Evolutionary conservation across 352 stramenopile genomes (phyloP).

Genomic region (Pythium sukuiense): DNA sequence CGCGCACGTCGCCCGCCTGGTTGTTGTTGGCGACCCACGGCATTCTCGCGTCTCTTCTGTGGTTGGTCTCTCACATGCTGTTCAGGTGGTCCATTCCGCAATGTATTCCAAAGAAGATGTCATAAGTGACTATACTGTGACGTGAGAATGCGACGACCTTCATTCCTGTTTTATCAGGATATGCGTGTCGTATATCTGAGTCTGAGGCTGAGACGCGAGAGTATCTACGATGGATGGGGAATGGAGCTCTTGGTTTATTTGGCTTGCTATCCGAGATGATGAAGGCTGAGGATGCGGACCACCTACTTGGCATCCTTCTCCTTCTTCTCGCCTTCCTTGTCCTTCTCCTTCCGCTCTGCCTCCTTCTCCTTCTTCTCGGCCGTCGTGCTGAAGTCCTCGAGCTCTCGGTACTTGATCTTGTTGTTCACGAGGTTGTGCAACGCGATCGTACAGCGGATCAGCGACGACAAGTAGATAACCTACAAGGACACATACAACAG

Average conservation of each 20-base stretch:
- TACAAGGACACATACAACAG: slow-evolving; percentile 29
- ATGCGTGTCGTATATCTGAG: neutral
- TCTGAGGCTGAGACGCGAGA: neutral
- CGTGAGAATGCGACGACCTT: neutral
- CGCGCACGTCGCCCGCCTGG: slow-evolving; percentile 73
- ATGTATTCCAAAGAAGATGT: neutral
- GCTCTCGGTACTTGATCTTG: slow-evolving; percentile 97
- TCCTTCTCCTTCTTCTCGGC: slow-evolving; percentile 72
- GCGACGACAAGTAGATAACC: slow-evolving; percentile 96
- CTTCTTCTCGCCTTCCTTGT: slow-evolving; percentile 15
- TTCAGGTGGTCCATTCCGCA: slow-evolving; percentile 16
- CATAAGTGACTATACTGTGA: neutral
- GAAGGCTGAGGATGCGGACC: neutral
- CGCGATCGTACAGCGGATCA: slow-evolving; percentile 98
- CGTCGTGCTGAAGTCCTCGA: slow-evolving; percentile 67
- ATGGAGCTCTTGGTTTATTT: slow-evolving; percentile 3
- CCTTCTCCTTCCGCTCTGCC: slow-evolving; percentile 40
- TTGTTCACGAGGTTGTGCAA: slow-evolving; percentile 99
- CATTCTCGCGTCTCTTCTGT: slow-evolving; percentile 44
- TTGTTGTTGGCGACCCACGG: slow-evolving; percentile 88
- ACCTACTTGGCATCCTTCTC: neutral
- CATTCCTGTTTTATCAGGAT: neutral
- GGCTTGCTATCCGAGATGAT: neutral
- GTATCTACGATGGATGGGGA: neutral
- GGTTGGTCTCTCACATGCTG: neutral